Conservation (phyloP, 805 yeast genomes). For the Teunomyces aglyptinius region DNA sequence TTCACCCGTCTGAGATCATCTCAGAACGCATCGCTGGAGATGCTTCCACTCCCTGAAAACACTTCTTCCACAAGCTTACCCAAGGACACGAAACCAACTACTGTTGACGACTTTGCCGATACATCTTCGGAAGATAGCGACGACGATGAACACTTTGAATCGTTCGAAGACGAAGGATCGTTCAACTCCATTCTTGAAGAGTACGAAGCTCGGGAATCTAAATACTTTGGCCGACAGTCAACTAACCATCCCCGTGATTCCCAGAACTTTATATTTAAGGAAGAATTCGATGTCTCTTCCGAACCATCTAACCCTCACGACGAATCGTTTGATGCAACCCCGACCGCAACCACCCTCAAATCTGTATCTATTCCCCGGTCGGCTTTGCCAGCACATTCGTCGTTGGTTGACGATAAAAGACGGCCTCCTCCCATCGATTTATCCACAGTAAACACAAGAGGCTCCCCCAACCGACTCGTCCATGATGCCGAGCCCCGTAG, state of each 20-base stretch:
- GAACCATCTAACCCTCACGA: conserved; percentile 2
- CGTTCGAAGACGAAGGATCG: conserved; percentile 22
- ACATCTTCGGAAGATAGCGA: conserved; percentile 16
- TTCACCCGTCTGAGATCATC: conserved; percentile 21
- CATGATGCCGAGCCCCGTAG: conserved; percentile 1
- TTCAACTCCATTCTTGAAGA: conserved; percentile 32
- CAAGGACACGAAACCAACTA: conserved; percentile 15
- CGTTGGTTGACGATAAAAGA: conserved; percentile 6
- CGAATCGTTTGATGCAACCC: not conserved
- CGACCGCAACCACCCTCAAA: not conserved
- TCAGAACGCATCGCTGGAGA: not conserved
- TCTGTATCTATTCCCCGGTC: conserved; percentile 4
- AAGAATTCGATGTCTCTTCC: conserved; percentile 25
- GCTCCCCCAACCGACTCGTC: conserved; percentile 9
- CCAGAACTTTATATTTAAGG: conserved; percentile 24
- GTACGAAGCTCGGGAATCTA: conserved; percentile 15
- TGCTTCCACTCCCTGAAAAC: conserved; percentile 1
- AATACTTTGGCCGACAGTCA: conserved; percentile 11
- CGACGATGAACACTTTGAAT: conserved; percentile 15
- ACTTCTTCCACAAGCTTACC: not conserved
- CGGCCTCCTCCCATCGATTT: conserved; percentile 5
- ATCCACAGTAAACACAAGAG: conserved; percentile 4
- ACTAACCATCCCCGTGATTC: conserved; percentile 6
- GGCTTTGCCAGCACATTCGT: not conserved
- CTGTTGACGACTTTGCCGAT: conserved; percentile 40